A percentile compares a stretch with the other conserved stretches of the same genome.
Conservation (phyloP, 305 asterid species). For the Coffea humblotiana region DNA sequence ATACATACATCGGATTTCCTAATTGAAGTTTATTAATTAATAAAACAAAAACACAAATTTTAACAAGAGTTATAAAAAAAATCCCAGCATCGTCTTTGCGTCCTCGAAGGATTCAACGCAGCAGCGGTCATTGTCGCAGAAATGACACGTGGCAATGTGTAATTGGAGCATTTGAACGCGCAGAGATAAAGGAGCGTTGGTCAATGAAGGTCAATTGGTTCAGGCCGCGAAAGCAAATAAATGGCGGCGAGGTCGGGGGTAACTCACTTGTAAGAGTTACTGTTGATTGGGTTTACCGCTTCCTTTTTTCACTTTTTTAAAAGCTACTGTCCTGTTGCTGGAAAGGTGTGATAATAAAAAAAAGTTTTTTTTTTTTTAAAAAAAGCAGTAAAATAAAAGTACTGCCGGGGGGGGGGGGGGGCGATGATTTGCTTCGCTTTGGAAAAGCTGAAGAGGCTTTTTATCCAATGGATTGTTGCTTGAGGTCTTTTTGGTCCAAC, state of each 20-base stretch:
- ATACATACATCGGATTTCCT: too few relatives aligned
- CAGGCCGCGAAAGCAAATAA: neutral
- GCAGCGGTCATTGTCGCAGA: too few relatives aligned
- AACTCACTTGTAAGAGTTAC: neutral
- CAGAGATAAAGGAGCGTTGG: neutral
- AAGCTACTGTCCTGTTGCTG: slow-evolving; percentile 13
- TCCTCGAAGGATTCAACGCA: too few relatives aligned
- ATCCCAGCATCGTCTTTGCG: too few relatives aligned
- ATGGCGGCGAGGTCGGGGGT: slow-evolving; percentile 16
- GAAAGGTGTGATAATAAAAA: slow-evolving; percentile 5
- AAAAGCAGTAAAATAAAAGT: slow-evolving; percentile 22
- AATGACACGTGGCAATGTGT: neutral
- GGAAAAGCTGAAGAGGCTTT: slow-evolving; percentile 22
- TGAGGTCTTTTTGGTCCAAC: slow-evolving; percentile 20
- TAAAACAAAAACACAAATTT: too few relatives aligned
- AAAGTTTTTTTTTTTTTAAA: neutral
- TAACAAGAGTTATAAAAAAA: too few relatives aligned
- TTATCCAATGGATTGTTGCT: slow-evolving; percentile 6
- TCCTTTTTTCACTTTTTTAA: neutral
- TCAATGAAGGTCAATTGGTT: neutral
- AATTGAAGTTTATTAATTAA: too few relatives aligned
- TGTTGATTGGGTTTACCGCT: slow-evolving; percentile 16
- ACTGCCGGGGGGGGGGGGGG: neutral
- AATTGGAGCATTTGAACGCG: neutral
- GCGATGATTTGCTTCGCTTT: slow-evolving; percentile 18